Evolutionary conservation across 176 grass and related monocot genomes (phyloP).

Genomic region (Neostapfia colusana): DNA sequence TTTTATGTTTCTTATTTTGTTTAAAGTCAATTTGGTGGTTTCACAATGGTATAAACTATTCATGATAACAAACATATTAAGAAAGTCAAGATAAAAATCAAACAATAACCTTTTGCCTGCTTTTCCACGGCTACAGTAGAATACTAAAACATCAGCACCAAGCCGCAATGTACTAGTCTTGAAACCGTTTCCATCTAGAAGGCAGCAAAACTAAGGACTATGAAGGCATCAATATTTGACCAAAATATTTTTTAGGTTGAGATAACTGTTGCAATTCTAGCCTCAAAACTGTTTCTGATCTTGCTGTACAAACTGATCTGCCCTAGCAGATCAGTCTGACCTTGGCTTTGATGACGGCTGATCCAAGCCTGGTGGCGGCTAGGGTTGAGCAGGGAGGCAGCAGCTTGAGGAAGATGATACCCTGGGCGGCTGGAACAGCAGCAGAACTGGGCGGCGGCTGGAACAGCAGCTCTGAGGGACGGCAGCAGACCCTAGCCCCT

Average conservation of each 20-base stretch:
- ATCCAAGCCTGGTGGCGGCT: no score
- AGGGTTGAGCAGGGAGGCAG: no score
- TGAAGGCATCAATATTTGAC: slow-evolving; percentile 33
- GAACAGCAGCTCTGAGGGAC: no score
- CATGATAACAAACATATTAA: slow-evolving; percentile 33
- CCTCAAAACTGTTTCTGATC: no score
- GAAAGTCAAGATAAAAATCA: slow-evolving; percentile 24
- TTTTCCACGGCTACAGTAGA: slow-evolving; percentile 72
- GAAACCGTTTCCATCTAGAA: slow-evolving; percentile 95
- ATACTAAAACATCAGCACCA: slow-evolving; percentile 93
- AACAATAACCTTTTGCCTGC: slow-evolving; percentile 66
- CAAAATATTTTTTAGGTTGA: neutral
- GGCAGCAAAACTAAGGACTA: slow-evolving; percentile 34
- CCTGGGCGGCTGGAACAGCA: no score
- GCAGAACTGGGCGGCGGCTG: no score
- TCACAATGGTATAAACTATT: slow-evolving; percentile 17
- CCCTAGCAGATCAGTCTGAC: no score
- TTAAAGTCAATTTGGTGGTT: neutral
- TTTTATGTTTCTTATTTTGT: neutral
- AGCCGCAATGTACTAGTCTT: slow-evolving; percentile 99
- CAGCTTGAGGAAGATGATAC: no score
- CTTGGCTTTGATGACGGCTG: no score
- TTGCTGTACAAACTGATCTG: no score
- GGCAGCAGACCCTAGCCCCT: no score
- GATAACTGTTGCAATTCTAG: no score